A percentile compares a stretch with the other conserved stretches of the same genome.
Conservation (phyloP, 2,329 filamentous ascomycete genomes). For the Xenoacremonium recifei region DNA sequence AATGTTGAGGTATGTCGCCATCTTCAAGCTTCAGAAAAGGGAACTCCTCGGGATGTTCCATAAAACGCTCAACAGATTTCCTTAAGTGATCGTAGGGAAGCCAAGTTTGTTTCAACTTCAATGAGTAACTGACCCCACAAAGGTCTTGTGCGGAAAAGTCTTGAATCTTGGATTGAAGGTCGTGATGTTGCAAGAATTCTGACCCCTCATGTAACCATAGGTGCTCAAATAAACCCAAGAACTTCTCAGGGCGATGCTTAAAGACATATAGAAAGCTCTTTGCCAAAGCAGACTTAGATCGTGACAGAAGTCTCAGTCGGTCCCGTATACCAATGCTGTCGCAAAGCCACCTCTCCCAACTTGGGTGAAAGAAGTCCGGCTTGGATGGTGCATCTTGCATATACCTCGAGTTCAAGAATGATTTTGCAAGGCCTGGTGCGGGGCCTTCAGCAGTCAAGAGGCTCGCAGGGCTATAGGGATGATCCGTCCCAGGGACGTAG, state of each 20-base stretch:
- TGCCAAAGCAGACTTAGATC: neutral
- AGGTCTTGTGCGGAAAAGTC: conserved; percentile 1
- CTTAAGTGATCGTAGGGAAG: conserved; percentile 5
- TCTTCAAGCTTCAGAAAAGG: conserved; percentile 5
- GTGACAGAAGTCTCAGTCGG: conserved; percentile 6
- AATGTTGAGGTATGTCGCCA: neutral
- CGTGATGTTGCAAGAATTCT: neutral
- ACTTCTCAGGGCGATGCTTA: neutral
- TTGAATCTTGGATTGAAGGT: neutral
- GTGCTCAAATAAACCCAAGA: conserved; percentile 12
- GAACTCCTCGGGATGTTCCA: conserved; percentile 6
- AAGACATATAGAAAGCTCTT: conserved; percentile 9
- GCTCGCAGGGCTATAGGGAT: conserved; percentile 5
- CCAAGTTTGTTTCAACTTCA: conserved; percentile 6
- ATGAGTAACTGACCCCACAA: conserved; percentile 5
- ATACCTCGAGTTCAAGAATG: neutral
- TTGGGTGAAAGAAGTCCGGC: neutral
- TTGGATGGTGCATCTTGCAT: neutral
- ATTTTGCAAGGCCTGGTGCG: neutral
- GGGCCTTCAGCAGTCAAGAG: neutral
- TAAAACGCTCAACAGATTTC: conserved; percentile 4
- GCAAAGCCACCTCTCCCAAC: conserved; percentile 9
- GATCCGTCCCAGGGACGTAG: conserved; percentile 2
- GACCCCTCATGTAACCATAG: conserved; percentile 9
- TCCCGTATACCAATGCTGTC: conserved; percentile 5